Evolutionary conservation across 2,329 filamentous ascomycete genomes (phyloP), one percentile per base, ranked within the genome.

Genomic region (Diplodia mutila): DNA sequence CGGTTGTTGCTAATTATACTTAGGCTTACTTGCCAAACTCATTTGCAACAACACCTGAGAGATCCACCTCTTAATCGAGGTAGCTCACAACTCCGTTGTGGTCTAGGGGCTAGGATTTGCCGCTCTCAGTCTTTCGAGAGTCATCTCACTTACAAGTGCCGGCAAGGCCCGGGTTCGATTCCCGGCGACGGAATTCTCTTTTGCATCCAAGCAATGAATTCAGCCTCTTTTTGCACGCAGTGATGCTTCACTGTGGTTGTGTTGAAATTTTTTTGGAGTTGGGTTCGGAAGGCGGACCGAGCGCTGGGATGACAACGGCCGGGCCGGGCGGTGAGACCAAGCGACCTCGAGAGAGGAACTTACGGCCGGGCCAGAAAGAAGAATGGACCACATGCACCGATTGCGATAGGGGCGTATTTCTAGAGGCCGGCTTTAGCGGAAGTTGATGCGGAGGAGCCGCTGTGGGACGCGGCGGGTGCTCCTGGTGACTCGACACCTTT

Each of bases 31-130:
- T 1, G 7, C 1, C 29, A 32, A 1, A 3, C n/a, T 32, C 7
- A 6, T 8, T 7, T 39, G 1, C n/a, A 55, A 25, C 16, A 55
- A 55, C 3, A 55, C 12, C 53, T 55, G 53, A 55, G 53, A 55
- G 53, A 55, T 23, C 9, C 32, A 55, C 53, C 53, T 55, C 53
- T 39, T 55, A 16, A 55, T 2, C 7, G 29, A 55, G 53, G 53
- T 55, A 55, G 53, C 27, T 63, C 46, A 51, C 27, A 49, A 52
- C 34, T 63, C 59, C 59, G 59, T 63, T 63, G 59, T 63, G 59
- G 59, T 63, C 59, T 63, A 63, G 59, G 46, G 59, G 59, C 59
- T 63, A 63, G 59, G 59, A 63, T 63, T 63, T 63, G 59, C 59
- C 59, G 59, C 59, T 63, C 59, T 63, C 59, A 63, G 42, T 34